These are phyloP conservation scores for Fusarium sp. DNA, from an alignment of 2,329 filamentous ascomycete species.

Conservation along the genomic window DNA sequence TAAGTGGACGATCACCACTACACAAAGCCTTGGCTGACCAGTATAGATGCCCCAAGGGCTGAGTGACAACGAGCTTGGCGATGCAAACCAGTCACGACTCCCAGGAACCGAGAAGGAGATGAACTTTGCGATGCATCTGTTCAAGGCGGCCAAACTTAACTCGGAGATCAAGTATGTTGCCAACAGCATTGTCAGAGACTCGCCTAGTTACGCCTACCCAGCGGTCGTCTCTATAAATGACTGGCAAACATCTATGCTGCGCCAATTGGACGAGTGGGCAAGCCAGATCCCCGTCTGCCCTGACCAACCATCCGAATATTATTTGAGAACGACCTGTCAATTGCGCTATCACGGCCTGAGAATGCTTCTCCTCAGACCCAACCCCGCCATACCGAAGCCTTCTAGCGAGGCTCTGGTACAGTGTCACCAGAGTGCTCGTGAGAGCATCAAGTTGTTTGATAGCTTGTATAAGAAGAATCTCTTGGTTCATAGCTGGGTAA, in stretches of 20 bases:
- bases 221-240: constrained; percentile 55
- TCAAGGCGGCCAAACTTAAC: constrained; percentile 60
- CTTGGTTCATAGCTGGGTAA: constrained; percentile 61
- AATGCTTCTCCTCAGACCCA: constrained; percentile 63
- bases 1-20: constrained; percentile 37
- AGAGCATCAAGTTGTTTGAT: constrained; percentile 55
- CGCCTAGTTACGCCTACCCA: constrained; percentile 62
- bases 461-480: constrained; percentile 58
- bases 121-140: constrained; percentile 61
- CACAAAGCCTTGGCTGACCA: constrained; percentile 12
- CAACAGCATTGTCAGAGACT: constrained; percentile 62
- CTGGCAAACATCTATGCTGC: constrained; percentile 60
- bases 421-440: constrained; percentile 58
- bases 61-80: constrained; percentile 33
- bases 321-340: constrained; percentile 53
- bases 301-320: constrained; percentile 21
- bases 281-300: constrained; percentile 47
- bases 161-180: constrained; percentile 70
- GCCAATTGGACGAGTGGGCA: constrained; percentile 55
- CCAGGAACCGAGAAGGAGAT: constrained; percentile 38
- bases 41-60: constrained; percentile 46
- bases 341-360: constrained; percentile 61
- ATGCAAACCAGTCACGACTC: neutral
- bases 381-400: constrained; percentile 63
- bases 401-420: constrained; percentile 52